phyloP scores from a whole-genome alignment of 2,329 filamentous ascomycete genomes.

The Talaromyces pinophilus region DNA sequence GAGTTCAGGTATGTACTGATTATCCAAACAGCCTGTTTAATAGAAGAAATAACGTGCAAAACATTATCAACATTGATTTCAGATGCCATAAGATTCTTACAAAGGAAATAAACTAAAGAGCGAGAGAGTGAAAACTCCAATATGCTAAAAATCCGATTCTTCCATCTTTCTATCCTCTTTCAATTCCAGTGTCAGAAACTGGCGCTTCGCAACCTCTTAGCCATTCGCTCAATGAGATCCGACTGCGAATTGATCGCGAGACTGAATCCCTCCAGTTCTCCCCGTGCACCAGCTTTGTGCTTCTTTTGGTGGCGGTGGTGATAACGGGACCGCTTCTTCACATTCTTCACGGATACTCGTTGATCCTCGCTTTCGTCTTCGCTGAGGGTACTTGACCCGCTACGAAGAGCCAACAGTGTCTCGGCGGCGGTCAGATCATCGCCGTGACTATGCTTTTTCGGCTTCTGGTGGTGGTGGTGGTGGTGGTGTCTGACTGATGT shows the following conservation, averaged over 20 bases:
- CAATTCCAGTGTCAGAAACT: constrained; percentile 19
- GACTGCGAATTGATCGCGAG: constrained; percentile 6
- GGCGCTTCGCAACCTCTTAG: constrained; percentile 18
- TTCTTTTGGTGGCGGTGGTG: not conserved
- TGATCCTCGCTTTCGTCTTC: constrained; percentile 4
- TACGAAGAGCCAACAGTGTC: constrained; percentile 18
- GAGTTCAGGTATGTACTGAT: not conserved
- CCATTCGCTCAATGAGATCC: constrained; percentile 5
- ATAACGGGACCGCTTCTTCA: not conserved
- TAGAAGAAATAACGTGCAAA: not conserved
- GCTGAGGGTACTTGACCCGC: constrained; percentile 18
- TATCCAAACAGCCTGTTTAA: not conserved
- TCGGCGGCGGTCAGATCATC: constrained; percentile 18
- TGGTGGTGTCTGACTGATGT: not conserved
- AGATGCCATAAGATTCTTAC: not conserved
- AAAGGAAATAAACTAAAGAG: not conserved
- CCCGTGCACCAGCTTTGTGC: not conserved
- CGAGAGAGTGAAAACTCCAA: not conserved
- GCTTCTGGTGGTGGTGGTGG: not conserved
- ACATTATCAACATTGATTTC: not conserved
- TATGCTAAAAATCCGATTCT: not conserved
- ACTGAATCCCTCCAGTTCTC: not conserved
- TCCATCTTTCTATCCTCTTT: not conserved
- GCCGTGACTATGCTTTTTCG: not conserved
- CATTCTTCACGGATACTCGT: not conserved